phyloP scores from a whole-genome alignment of 108 stramenopile species.

The Nitzschia putrida region DNA sequence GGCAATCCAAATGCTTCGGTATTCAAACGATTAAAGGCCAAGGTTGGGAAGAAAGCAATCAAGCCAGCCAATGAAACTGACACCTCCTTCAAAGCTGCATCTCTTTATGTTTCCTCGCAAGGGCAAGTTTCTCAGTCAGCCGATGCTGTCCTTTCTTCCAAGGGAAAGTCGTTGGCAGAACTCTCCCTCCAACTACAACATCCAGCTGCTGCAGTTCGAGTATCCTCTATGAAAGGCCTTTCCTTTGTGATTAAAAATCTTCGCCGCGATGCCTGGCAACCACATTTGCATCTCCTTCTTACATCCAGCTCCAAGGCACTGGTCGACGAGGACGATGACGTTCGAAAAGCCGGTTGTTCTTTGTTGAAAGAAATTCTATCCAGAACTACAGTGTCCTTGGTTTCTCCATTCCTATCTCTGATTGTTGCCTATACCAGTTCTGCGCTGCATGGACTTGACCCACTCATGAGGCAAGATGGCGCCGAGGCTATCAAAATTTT shows the following conservation, averaged over 20 bases:
- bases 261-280: slow-evolving; percentile 34
- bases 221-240: slow-evolving; percentile 70
- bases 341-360: slow-evolving; percentile 52
- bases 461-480: slow-evolving; percentile 58
- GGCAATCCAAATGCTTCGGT: slow-evolving; percentile 19
- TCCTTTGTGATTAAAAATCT: slow-evolving; percentile 54
- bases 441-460: slow-evolving; percentile 80
- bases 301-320: slow-evolving; percentile 38
- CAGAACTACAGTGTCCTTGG: slow-evolving; percentile 13
- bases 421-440: slow-evolving; percentile 66
- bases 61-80: slow-evolving; percentile 74
- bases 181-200: slow-evolving; percentile 56
- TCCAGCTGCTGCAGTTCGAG: slow-evolving; percentile 66
- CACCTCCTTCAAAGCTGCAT: slow-evolving; percentile 72
- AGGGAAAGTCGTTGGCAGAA: slow-evolving; percentile 63
- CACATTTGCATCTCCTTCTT: slow-evolving; percentile 56
- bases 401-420: slow-evolving; percentile 66
- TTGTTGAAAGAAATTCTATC: slow-evolving; percentile 50
- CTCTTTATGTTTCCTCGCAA: slow-evolving; percentile 54
- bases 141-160: slow-evolving; percentile 49
- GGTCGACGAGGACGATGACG: slow-evolving; percentile 77
- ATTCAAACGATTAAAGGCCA: slow-evolving; percentile 81
- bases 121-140: slow-evolving; percentile 31
- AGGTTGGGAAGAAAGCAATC: slow-evolving; percentile 79
- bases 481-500: slow-evolving; percentile 50